A percentile compares a stretch with the other conserved stretches of the same genome.
phyloP scores from a whole-genome alignment of 805 yeast species.

The Blastobotrys terrestris region DNA sequence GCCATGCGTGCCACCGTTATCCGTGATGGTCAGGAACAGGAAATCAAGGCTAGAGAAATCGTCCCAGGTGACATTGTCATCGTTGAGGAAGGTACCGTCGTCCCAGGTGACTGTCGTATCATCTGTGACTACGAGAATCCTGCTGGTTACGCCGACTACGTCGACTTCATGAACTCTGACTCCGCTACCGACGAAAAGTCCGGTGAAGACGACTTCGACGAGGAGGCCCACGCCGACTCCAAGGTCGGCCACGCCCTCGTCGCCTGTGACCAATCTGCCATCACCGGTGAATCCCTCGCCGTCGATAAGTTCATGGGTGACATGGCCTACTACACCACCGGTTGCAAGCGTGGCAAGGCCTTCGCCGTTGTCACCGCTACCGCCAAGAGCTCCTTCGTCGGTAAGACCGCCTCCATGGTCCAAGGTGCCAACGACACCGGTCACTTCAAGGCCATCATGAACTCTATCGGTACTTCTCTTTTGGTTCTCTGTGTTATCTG shows the following conservation, averaged over 20 bases:
- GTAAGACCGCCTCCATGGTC: slow-evolving; percentile 96
- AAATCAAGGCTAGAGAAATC: slow-evolving; percentile 75
- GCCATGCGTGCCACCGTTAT: slow-evolving; percentile 84
- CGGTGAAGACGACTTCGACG: slow-evolving; percentile 23
- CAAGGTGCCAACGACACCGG: slow-evolving; percentile 96
- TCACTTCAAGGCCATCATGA: slow-evolving; percentile 95
- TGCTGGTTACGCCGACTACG: slow-evolving; percentile 33
- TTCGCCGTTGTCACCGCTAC: slow-evolving; percentile 89
- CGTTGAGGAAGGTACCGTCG: slow-evolving; percentile 88
- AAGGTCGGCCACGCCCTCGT: slow-evolving; percentile 85
- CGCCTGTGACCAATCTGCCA: slow-evolving; percentile 80
- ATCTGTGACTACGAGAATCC: slow-evolving; percentile 34
- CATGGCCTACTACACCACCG: slow-evolving; percentile 85
- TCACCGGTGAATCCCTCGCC: slow-evolving; percentile 96
- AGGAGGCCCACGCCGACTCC: slow-evolving; percentile 43
- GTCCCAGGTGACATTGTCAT: slow-evolving; percentile 94
- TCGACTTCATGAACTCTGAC: slow-evolving; percentile 34
- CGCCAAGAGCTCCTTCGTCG: slow-evolving; percentile 92
- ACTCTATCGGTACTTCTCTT: slow-evolving; percentile 92
- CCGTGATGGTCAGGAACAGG: slow-evolving; percentile 75
- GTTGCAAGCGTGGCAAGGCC: slow-evolving; percentile 95
- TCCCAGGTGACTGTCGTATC: slow-evolving; percentile 89
- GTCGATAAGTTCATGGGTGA: slow-evolving; percentile 92
- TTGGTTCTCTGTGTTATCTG: slow-evolving; percentile 83
- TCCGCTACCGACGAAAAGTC: slow-evolving; percentile 24